Percentiles rank a stretch among this genome's conserved stretches.
phyloP scores from a whole-genome alignment of 2,329 filamentous ascomycete species.

The Alternaria viburni region DNA sequence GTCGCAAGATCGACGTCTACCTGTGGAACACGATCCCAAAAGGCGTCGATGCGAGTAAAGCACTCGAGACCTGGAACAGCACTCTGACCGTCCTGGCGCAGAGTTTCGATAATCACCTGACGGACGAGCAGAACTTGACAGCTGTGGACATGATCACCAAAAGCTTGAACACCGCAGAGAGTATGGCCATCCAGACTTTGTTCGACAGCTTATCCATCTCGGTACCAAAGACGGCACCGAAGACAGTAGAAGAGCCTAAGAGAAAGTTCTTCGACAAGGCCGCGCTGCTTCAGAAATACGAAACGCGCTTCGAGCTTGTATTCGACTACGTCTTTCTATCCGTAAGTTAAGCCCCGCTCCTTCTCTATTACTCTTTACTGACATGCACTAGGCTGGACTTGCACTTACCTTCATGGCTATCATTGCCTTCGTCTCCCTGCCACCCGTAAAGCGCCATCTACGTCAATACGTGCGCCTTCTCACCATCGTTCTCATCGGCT shows the following conservation, averaged over 20 bases:
- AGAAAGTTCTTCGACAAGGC: neutral
- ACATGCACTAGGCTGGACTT: constrained; percentile 27
- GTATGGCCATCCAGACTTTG: constrained; percentile 22
- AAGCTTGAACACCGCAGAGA: neutral
- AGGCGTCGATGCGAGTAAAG: constrained; percentile 29
- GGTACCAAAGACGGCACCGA: constrained; percentile 15
- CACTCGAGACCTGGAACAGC: constrained; percentile 10
- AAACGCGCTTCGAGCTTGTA: constrained; percentile 34
- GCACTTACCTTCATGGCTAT: constrained; percentile 30
- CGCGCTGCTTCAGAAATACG: constrained; percentile 12
- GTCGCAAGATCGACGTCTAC: constrained; percentile 2
- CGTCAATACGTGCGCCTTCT: constrained; percentile 27
- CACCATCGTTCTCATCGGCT: constrained; percentile 25
- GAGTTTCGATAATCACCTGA: constrained; percentile 13
- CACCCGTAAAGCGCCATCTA: constrained; percentile 22
- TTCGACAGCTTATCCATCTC: constrained; percentile 33
- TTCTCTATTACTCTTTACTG: constrained; percentile 26
- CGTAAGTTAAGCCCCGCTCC: constrained; percentile 1
- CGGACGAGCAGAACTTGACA: constrained; percentile 22
- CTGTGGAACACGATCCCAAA: constrained; percentile 33
- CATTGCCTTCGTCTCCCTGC: constrained; percentile 38
- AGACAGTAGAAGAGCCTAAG: constrained; percentile 6
- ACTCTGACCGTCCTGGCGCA: neutral
- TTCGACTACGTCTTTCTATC: constrained; percentile 16
- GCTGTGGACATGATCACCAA: neutral